Evolutionary conservation across 78 protist genomes (phyloP).

Genomic region (Dictyostelium citrinum): DNA sequence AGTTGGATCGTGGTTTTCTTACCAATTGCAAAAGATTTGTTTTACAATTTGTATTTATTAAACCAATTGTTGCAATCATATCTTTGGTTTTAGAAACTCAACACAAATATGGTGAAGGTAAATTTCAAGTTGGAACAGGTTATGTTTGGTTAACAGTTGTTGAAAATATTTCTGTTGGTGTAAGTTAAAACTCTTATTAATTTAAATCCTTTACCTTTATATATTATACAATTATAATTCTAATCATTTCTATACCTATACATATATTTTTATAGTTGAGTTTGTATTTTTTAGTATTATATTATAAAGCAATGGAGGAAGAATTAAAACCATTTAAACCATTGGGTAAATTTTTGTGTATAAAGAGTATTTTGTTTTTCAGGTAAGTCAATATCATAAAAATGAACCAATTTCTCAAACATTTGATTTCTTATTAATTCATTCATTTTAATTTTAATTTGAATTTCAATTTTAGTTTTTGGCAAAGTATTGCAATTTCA

Average conservation of each 20-base stretch:
- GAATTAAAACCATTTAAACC: conserved; percentile 77
- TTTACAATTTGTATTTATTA: conserved; percentile 74
- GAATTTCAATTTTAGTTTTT: background rate
- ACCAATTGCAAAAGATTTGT: conserved; percentile 63
- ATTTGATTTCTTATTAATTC: background rate
- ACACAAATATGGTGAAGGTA: conserved; percentile 55
- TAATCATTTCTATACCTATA: background rate
- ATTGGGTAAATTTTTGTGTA: conserved; percentile 79
- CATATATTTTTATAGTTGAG: conserved; percentile 5
- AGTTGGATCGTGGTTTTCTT: conserved; percentile 44
- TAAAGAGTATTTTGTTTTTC: conserved; percentile 74
- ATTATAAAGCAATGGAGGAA: conserved; percentile 54
- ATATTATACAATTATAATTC: background rate
- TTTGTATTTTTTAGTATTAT: conserved; percentile 73
- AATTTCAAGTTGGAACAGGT: conserved; percentile 33
- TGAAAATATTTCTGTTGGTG: conserved; percentile 64
- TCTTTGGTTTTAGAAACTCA: conserved; percentile 25
- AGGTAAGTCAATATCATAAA: conserved; percentile 3
- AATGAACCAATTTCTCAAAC: background rate
- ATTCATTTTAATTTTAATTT: background rate
- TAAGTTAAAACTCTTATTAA: conserved; percentile 2
- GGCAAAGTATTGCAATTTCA: conserved; percentile 64
- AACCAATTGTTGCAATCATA: conserved; percentile 48
- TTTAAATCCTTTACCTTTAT: too few species aligned
- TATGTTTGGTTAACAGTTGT: conserved; percentile 61